Evolutionary conservation across 169 alveolate genomes (phyloP).

Genomic region (Neospora caninum): DNA sequence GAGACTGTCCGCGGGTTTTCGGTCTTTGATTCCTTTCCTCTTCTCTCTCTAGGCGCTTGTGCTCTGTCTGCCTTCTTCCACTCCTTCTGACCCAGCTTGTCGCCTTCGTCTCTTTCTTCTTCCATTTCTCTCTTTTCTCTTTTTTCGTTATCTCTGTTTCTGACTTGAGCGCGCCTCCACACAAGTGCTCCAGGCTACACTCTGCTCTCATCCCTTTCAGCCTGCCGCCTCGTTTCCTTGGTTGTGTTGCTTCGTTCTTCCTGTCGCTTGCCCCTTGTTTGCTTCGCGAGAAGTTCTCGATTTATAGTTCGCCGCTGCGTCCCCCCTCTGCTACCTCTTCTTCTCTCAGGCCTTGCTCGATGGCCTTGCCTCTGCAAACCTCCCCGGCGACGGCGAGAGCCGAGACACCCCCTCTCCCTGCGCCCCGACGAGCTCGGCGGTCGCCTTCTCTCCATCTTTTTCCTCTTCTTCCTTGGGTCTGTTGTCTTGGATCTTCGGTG

Average conservation of each 20-base stretch:
- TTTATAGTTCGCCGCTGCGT: no score
- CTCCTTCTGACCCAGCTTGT: background rate
- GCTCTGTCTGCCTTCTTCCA: background rate
- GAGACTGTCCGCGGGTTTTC: background rate
- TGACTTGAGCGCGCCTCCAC: background rate
- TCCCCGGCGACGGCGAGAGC: background rate
- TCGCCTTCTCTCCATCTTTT: background rate
- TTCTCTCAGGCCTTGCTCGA: constrained; percentile 1
- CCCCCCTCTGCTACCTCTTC: no score
- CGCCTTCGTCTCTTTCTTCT: background rate
- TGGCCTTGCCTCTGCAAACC: background rate
- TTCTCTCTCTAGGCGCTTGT: background rate
- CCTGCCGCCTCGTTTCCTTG: background rate
- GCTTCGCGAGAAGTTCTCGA: no score
- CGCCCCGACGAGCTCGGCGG: background rate
- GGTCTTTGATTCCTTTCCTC: background rate
- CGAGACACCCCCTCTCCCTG: background rate
- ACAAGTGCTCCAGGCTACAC: background rate
- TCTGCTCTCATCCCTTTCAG: background rate
- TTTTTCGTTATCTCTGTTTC: background rate
- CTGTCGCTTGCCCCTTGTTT: no score
- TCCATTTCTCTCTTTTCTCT: background rate
- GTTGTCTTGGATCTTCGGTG: background rate
- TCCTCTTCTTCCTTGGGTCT: background rate
- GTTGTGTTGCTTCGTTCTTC: background rate